Percentiles rank a stretch among this genome's conserved stretches.
These are phyloP conservation scores for Purpureocillium lavendulum DNA, from an alignment of 2,329 filamentous ascomycete genomes.

Conservation along the genomic window DNA sequence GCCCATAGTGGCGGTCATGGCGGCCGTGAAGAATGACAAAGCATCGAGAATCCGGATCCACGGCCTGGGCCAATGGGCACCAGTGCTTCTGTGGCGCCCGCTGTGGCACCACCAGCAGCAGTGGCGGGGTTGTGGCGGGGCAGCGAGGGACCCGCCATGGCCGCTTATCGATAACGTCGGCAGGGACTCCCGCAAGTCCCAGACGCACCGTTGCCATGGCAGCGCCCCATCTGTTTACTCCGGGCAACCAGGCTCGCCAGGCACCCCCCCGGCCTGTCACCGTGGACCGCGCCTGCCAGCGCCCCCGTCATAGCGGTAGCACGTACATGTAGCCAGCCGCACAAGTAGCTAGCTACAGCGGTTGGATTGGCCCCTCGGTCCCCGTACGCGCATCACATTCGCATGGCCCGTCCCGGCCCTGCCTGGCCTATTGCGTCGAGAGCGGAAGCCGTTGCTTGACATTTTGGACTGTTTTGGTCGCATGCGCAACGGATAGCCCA, in stretches of 20 bases:
- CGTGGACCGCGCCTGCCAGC: too few species aligned
- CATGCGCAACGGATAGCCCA: neutral
- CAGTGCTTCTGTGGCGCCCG: too few species aligned
- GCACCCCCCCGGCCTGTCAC: too few species aligned
- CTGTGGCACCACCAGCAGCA: neutral
- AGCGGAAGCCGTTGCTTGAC: neutral
- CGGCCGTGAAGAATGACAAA: neutral
- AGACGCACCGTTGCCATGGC: slow-evolving; percentile 25
- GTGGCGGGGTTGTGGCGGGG: neutral
- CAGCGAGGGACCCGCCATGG: too few species aligned
- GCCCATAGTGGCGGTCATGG: neutral
- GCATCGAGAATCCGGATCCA: neutral
- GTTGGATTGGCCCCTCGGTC: too few species aligned
- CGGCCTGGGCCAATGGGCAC: too few species aligned
- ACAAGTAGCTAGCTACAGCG: too few species aligned
- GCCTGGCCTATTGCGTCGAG: neutral
- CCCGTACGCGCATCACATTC: too few species aligned
- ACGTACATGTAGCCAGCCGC: too few species aligned
- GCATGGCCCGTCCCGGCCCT: slow-evolving; percentile 1
- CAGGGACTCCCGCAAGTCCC: slow-evolving; percentile 9
- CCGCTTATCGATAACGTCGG: slow-evolving; percentile 15
- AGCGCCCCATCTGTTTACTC: slow-evolving; percentile 28
- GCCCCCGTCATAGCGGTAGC: too few species aligned
- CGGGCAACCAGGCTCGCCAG: slow-evolving; percentile 9
- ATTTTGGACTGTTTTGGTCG: neutral